These are phyloP conservation scores for Cymbidium sinense DNA, from an alignment of 106 monocot species.

Conservation along the genomic window DNA sequence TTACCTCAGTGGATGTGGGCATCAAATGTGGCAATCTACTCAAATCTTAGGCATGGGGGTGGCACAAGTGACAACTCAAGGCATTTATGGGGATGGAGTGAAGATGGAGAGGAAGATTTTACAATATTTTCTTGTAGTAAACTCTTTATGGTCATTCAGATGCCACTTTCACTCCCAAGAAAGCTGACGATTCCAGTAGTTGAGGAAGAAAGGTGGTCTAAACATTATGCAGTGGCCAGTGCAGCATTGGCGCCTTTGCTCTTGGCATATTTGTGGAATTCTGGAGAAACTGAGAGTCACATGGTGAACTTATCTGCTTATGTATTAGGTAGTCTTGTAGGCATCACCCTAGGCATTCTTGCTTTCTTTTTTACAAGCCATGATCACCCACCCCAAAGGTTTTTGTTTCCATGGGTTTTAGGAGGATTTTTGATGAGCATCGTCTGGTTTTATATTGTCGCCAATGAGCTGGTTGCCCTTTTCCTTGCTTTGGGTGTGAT, in stretches of 20 bases:
- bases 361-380: constrained; percentile 47
- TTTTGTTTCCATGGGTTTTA: constrained; percentile 85
- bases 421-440: constrained; percentile 97
- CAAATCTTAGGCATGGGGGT: constrained; percentile 38
- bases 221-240: constrained; percentile 60
- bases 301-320: constrained; percentile 16
- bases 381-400: constrained; percentile 63
- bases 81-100: constrained; percentile 66
- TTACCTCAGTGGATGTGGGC: constrained; percentile 99
- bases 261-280: constrained; percentile 61
- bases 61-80: constrained; percentile 23
- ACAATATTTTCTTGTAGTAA: constrained; percentile 27
- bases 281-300: constrained; percentile 4
- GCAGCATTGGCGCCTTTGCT: constrained; percentile 67
- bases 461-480: constrained; percentile 83
- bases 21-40: constrained; percentile 83
- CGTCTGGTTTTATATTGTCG: constrained; percentile 84
- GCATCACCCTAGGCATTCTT: constrained; percentile 36
- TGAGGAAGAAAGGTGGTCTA: constrained; percentile 94
- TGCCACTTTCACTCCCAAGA: constrained; percentile 76
- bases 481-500: constrained; percentile 74
- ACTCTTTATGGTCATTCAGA: constrained; percentile 52
- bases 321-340: constrained; percentile 38
- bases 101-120: constrained; percentile 28
- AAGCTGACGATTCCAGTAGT: constrained; percentile 80